Percentiles rank a stretch among this genome's conserved stretches.
These are phyloP conservation scores for Quercus suber DNA, from an alignment of 306 rosid genomes.

Conservation along the genomic window DNA sequence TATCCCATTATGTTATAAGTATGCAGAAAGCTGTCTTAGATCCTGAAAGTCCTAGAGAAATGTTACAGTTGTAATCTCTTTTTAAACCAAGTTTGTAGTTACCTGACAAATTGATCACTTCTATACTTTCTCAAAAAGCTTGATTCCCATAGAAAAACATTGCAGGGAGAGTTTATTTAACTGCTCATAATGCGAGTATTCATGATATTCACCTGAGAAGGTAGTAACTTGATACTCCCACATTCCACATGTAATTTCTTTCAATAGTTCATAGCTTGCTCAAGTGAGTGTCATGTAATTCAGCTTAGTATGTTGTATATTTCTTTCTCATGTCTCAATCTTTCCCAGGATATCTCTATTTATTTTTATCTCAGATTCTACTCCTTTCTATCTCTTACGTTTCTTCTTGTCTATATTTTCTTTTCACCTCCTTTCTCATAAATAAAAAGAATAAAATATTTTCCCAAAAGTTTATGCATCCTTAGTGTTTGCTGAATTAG, in stretches of 20 bases:
- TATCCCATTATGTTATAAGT: background rate
- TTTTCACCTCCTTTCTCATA: background rate
- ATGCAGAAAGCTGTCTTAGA: no score
- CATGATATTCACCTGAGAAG: background rate
- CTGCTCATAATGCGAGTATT: background rate
- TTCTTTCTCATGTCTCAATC: background rate
- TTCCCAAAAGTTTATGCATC: background rate
- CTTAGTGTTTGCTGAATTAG: background rate
- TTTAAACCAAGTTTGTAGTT: background rate
- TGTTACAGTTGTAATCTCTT: background rate
- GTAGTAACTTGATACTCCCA: background rate
- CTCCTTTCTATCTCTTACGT: background rate
- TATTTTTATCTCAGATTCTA: background rate
- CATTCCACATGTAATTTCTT: background rate
- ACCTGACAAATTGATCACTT: background rate
- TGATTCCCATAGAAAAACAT: background rate
- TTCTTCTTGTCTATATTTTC: background rate
- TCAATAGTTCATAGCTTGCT: background rate
- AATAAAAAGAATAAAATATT: background rate
- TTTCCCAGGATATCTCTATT: background rate
- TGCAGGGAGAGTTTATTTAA: background rate
- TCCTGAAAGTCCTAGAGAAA: background rate
- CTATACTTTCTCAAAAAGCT: background rate
- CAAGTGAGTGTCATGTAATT: background rate
- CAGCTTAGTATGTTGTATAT: background rate